A percentile compares a stretch with the other conserved stretches of the same genome.
phyloP scores from a whole-genome alignment of 345 rosid species.

The Corchorus olitorius region DNA sequence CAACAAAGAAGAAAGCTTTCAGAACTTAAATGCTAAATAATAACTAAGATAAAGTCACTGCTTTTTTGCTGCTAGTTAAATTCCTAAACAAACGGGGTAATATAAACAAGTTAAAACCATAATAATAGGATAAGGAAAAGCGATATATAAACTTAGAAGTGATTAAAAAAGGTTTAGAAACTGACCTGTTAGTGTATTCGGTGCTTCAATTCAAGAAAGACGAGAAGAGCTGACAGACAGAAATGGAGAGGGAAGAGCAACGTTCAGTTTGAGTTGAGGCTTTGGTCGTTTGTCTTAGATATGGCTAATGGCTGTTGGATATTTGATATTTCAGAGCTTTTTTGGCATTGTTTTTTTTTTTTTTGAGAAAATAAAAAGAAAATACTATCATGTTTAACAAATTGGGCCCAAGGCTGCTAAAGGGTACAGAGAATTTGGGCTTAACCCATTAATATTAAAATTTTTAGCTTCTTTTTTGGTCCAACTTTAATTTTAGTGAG shows the following conservation, averaged over 20 bases:
- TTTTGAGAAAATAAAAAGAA: too few species aligned
- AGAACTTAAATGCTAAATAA: neutral
- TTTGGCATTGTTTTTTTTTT: too few species aligned
- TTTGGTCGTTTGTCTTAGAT: neutral
- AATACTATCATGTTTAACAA: too few species aligned
- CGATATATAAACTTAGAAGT: neutral
- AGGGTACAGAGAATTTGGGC: too few species aligned
- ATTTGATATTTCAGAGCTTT: neutral
- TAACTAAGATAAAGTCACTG: neutral
- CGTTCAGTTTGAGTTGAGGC: neutral
- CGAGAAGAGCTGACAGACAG: neutral
- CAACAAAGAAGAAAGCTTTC: neutral
- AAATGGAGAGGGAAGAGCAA: neutral
- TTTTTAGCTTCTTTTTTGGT: too few species aligned
- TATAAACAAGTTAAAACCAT: neutral
- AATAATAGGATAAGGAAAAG: neutral
- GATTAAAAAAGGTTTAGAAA: neutral
- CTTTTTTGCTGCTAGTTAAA: neutral
- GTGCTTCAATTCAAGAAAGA: neutral
- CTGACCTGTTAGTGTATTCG: conserved; percentile 6
- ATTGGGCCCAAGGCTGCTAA: too few species aligned
- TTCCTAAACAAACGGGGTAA: neutral
- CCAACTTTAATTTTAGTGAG: too few species aligned
- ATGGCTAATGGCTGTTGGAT: neutral
- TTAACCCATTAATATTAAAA: too few species aligned